Percentiles rank a stretch among this genome's conserved stretches.
phyloP scores from a whole-genome alignment of 352 stramenopile species.

The Phytophthora lateralis region DNA sequence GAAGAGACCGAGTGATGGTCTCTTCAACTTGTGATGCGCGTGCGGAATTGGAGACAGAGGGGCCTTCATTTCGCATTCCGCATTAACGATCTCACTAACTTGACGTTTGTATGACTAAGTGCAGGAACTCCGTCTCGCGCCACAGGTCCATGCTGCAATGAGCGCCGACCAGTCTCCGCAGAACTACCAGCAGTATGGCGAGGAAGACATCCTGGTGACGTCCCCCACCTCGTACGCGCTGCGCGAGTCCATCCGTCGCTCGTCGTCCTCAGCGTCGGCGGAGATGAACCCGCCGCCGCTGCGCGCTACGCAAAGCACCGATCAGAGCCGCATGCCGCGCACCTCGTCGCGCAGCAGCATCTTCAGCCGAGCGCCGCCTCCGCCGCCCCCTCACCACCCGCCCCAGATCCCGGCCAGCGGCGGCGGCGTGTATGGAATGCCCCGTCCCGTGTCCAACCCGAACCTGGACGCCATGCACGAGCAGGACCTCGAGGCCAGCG shows the following conservation, averaged over 20 bases:
- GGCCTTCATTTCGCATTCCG: conserved; percentile 28
- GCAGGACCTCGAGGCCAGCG: conserved; percentile 30
- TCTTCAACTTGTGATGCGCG: conserved; percentile 7
- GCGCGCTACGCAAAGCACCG: conserved; percentile 27
- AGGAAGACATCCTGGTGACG: conserved; percentile 79
- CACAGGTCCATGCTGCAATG: conserved; percentile 50
- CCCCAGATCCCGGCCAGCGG: conserved; percentile 38
- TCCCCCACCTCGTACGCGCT: conserved; percentile 80
- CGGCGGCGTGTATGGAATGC: conserved; percentile 34
- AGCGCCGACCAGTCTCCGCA: conserved; percentile 41
- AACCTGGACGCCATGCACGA: conserved; percentile 58
- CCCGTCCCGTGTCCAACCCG: conserved; percentile 70
- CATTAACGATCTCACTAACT: conserved; percentile 18
- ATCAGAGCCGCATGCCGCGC: conserved; percentile 34
- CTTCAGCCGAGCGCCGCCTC: conserved; percentile 64
- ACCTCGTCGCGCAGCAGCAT: conserved; percentile 55
- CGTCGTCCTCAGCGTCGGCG: conserved; percentile 61
- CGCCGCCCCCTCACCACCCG: conserved; percentile 59
- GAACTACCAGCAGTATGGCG: conserved; percentile 43
- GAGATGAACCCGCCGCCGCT: conserved; percentile 39
- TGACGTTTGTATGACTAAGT: conserved; percentile 31
- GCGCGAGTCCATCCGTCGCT: conserved; percentile 80
- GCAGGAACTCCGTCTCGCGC: conserved; percentile 19
- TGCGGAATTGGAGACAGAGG: neutral
- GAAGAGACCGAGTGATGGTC: conserved; percentile 28